phyloP scores from a whole-genome alignment of 345 rosid species.

The Pugionium dolabratum region DNA sequence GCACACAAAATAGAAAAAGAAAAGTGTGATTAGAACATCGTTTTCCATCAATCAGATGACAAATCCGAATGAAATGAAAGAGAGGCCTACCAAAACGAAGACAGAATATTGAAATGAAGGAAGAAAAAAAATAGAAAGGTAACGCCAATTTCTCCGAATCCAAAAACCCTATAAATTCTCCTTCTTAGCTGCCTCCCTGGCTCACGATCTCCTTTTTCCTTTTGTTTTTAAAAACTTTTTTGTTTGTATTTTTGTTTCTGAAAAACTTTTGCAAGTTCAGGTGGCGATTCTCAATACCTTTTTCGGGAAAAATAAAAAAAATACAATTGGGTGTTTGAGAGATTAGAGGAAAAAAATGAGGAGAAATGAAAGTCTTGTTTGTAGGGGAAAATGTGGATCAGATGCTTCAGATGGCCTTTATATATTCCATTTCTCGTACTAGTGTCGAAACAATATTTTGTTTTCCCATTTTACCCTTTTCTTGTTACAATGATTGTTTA shows the following conservation, averaged over 20 bases:
- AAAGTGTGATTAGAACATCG: too few relatives aligned
- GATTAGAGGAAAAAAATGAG: background rate
- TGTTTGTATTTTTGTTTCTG: background rate
- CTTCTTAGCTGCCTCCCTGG: constrained; percentile 37
- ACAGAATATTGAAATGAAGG: background rate
- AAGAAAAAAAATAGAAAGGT: background rate
- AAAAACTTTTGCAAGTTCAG: too few relatives aligned
- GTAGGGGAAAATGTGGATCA: constrained; percentile 27
- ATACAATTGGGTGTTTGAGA: constrained; percentile 14
- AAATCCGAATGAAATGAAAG: constrained; percentile 1
- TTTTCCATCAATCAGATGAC: background rate
- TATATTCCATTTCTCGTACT: background rate
- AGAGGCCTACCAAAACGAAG: background rate
- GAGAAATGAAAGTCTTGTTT: constrained; percentile 1
- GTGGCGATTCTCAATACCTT: constrained; percentile 29
- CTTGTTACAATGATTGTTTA: constrained; percentile 43
- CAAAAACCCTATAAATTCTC: constrained; percentile 18
- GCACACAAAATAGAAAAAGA: background rate
- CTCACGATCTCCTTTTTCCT: constrained; percentile 38
- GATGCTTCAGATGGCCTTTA: constrained; percentile 11
- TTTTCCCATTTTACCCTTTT: constrained; percentile 33
- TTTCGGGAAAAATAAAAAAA: background rate
- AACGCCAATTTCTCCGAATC: constrained; percentile 32
- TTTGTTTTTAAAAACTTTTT: background rate
- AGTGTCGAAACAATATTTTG: constrained; percentile 20